phyloP scores from a whole-genome alignment of 163 green algal species.

The Smithsoniella earleae region DNA sequence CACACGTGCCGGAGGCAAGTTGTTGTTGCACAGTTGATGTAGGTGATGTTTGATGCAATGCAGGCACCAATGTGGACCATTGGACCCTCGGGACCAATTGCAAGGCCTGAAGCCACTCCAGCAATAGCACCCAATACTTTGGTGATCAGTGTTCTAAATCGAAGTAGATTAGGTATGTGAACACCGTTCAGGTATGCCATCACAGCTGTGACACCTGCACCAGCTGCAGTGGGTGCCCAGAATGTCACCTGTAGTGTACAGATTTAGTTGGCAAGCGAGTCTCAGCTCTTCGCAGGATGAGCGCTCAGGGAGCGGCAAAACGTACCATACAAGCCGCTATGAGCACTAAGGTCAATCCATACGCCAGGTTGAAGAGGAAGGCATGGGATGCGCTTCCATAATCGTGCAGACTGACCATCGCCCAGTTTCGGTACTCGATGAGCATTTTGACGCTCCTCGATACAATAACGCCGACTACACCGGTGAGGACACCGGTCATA shows the following conservation, averaged over 20 bases:
- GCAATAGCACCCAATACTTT: constrained; percentile 68
- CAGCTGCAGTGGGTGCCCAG: constrained; percentile 56
- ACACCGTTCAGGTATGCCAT: constrained; percentile 83
- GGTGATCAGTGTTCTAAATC: constrained; percentile 54
- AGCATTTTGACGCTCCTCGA: constrained; percentile 35
- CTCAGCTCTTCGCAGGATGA: no score
- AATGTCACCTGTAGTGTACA: constrained; percentile 55
- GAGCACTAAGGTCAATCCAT: constrained; percentile 23
- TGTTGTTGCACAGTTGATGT: constrained; percentile 44
- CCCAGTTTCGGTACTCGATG: constrained; percentile 44
- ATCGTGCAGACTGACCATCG: constrained; percentile 7
- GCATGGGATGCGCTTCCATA: constrained; percentile 11
- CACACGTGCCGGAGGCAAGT: background rate
- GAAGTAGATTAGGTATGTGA: constrained; percentile 65
- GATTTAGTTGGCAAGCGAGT: background rate
- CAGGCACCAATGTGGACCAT: constrained; percentile 60
- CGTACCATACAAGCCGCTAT: constrained; percentile 33
- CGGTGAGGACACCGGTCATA: constrained; percentile 54
- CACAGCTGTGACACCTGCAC: constrained; percentile 68
- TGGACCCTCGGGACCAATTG: constrained; percentile 44
- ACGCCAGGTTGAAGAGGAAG: constrained; percentile 17
- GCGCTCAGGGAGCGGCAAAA: no score
- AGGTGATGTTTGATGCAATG: constrained; percentile 57
- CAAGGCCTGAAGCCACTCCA: constrained; percentile 47
- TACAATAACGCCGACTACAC: constrained; percentile 48